phyloP scores from a whole-genome alignment of 2,329 filamentous ascomycete genomes.

The Penicillium sp. region DNA sequence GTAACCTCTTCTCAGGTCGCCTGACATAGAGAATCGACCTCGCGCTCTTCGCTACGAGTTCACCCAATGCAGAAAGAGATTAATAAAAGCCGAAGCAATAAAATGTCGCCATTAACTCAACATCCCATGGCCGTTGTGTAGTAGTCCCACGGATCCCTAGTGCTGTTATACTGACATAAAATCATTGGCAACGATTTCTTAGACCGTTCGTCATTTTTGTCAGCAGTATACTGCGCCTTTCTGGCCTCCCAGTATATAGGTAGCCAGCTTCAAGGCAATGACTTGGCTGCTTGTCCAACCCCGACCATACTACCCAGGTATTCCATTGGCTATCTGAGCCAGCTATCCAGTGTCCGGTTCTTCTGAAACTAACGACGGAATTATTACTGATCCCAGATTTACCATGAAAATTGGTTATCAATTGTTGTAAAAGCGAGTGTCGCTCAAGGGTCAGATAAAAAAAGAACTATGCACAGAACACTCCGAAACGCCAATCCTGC shows the following conservation, averaged over 20 bases:
- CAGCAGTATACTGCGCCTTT: slow-evolving; percentile 28
- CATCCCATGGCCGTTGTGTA: slow-evolving; percentile 27
- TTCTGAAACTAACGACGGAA: background rate
- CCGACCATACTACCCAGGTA: too few species aligned
- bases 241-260: slow-evolving; percentile 35
- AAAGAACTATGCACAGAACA: slow-evolving; percentile 13
- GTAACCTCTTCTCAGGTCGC: too few species aligned
- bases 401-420: background rate
- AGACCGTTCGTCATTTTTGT: slow-evolving; percentile 25
- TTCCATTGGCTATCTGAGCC: too few species aligned
- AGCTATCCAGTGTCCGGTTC: too few species aligned
- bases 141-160: slow-evolving; percentile 33
- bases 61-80: background rate
- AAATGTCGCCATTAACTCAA: slow-evolving; percentile 1
- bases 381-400: background rate
- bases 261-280: slow-evolving; percentile 25
- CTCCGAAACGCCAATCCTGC: slow-evolving; percentile 18
- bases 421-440: slow-evolving; percentile 8
- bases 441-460: slow-evolving; percentile 14
- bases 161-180: slow-evolving; percentile 27
- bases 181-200: slow-evolving; percentile 33
- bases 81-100: background rate
- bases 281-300: too few species aligned
- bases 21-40: too few species aligned
- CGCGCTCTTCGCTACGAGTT: too few species aligned